Conservation (phyloP, 768 basidiomycete genomes). For the Steccherinum ochraceum region DNA sequence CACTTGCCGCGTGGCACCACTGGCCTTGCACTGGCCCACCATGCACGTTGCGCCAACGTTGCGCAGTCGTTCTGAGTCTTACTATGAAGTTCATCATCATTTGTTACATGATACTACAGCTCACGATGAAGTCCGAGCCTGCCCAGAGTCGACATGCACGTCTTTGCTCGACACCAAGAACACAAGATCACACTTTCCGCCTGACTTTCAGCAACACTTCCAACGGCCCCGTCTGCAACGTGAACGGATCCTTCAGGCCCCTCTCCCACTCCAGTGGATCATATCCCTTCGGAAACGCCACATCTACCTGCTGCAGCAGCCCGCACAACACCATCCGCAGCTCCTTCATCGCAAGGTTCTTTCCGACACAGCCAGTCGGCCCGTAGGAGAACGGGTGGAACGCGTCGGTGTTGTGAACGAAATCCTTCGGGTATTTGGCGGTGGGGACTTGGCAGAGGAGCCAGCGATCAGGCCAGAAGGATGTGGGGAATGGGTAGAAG, state of each 20-base stretch:
- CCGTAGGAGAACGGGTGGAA: conserved; percentile 43
- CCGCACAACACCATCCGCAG: conserved; percentile 25
- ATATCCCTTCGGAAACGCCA: conserved; percentile 12
- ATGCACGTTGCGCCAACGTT: too few species aligned
- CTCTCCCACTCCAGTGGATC: conserved; percentile 25
- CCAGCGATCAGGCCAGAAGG: conserved; percentile 40
- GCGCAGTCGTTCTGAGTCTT: too few species aligned
- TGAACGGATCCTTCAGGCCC: conserved; percentile 25
- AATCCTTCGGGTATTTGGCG: not conserved
- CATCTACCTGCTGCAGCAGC: conserved; percentile 20
- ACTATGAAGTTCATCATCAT: too few species aligned
- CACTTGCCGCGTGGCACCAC: too few species aligned
- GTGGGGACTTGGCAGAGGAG: conserved; percentile 7
- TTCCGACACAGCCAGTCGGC: conserved; percentile 46
- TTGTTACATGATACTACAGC: too few species aligned
- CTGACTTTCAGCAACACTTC: too few species aligned
- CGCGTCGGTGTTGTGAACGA: conserved; percentile 20
- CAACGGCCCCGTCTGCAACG: conserved; percentile 5
- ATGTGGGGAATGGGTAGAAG: conserved; percentile 32
- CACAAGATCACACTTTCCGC: too few species aligned
- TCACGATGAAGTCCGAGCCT: too few species aligned
- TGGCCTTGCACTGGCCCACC: too few species aligned
- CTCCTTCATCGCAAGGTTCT: conserved; percentile 34
- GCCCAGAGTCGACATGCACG: too few species aligned
- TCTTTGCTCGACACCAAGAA: too few species aligned